These are phyloP conservation scores for Ophiocordyceps robertsii DNA, from an alignment of 2,329 filamentous ascomycete genomes.

Conservation along the genomic window DNA sequence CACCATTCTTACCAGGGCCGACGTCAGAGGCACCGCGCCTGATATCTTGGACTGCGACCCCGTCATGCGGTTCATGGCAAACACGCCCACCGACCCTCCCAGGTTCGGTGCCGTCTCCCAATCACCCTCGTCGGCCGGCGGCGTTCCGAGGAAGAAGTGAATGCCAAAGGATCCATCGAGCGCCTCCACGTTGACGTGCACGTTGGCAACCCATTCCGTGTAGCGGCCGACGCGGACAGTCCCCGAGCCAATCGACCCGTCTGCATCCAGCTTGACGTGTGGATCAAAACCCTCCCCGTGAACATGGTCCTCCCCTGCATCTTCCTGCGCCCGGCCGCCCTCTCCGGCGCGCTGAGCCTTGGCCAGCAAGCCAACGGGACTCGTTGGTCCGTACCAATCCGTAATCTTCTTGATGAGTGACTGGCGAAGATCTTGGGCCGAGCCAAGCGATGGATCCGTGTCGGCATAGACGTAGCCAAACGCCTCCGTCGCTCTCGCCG, in stretches of 20 bases:
- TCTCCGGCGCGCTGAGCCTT: neutral
- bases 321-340: neutral
- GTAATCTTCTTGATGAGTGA: slow-evolving; percentile 37
- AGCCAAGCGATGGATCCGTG: slow-evolving; percentile 17
- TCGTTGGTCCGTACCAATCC: slow-evolving; percentile 22
- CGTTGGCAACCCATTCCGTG: slow-evolving; percentile 55
- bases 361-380: slow-evolving; percentile 10
- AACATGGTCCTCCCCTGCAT: neutral
- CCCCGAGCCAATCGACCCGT: slow-evolving; percentile 7
- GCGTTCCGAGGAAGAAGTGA: slow-evolving; percentile 53
- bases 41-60: slow-evolving; percentile 23
- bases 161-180: slow-evolving; percentile 47
- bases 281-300: slow-evolving; percentile 4
- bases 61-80: slow-evolving; percentile 26
- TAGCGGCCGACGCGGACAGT: slow-evolving; percentile 29
- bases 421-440: slow-evolving; percentile 14
- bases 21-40: slow-evolving; percentile 38
- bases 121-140: slow-evolving; percentile 24
- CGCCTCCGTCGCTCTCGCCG: slow-evolving; percentile 39
- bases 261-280: slow-evolving; percentile 13
- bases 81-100: slow-evolving; percentile 47
- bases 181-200: slow-evolving; percentile 46
- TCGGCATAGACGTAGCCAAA: slow-evolving; percentile 71
- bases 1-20: slow-evolving; percentile 30
- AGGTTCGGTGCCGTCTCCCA: slow-evolving; percentile 44